Conservation (phyloP, 2,329 filamentous ascomycete species). For the Ophiostoma sp. region DNA sequence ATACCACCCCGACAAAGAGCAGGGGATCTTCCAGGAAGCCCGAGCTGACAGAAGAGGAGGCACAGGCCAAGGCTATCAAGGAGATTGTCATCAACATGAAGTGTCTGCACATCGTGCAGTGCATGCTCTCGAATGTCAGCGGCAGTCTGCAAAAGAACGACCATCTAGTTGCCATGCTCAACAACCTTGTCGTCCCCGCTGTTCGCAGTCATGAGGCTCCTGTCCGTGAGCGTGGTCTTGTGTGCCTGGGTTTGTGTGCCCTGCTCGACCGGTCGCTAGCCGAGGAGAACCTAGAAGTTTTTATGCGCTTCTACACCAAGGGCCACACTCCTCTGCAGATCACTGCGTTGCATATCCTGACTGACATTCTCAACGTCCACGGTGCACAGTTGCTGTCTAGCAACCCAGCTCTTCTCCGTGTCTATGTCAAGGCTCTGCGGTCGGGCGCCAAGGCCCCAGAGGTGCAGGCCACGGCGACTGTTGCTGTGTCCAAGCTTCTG, state of each 20-base stretch:
- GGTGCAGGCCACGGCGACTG: constrained; percentile 75
- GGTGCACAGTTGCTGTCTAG: constrained; percentile 67
- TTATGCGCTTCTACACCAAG: constrained; percentile 93
- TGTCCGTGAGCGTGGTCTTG: constrained; percentile 81
- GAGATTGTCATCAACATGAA: constrained; percentile 98
- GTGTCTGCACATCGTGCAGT: constrained; percentile 93
- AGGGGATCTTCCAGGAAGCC: constrained; percentile 34
- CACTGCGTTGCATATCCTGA: constrained; percentile 83
- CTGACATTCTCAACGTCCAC: constrained; percentile 87
- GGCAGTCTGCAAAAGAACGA: constrained; percentile 84
- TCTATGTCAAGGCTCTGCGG: constrained; percentile 78
- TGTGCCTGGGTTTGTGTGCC: constrained; percentile 86
- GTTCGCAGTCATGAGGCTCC: constrained; percentile 90
- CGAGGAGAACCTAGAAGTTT: constrained; percentile 84
- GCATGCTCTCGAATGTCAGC: constrained; percentile 90
- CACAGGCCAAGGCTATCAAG: constrained; percentile 68
- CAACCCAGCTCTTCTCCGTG: constrained; percentile 68
- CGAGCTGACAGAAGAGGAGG: constrained; percentile 57
- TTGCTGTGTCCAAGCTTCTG: constrained; percentile 79
- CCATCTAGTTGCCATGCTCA: constrained; percentile 93
- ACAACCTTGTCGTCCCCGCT: constrained; percentile 92
- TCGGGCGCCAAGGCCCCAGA: constrained; percentile 60
- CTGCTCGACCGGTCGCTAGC: constrained; percentile 87
- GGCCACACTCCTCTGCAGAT: constrained; percentile 86
- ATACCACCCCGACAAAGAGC: constrained; percentile 49